These are phyloP conservation scores for Paramecium pentaurelia DNA, from an alignment of 73 alveolate species.

Conservation along the genomic window DNA sequence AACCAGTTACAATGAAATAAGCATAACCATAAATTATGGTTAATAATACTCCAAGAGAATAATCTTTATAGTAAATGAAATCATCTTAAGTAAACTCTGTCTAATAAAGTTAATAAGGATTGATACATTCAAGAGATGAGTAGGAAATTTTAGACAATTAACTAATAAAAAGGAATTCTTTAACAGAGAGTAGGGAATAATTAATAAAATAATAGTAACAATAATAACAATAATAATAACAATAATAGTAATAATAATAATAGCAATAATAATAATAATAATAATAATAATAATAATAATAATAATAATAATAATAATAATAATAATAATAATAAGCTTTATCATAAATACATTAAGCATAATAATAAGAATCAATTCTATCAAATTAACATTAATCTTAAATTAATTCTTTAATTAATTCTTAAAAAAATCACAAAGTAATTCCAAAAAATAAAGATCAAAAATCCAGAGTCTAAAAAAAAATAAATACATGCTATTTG, in stretches of 20 bases:
- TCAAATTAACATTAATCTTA: neutral
- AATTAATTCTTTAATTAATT: neutral
- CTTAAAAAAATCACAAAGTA: neutral
- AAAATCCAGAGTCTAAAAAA: slow-evolving; percentile 46
- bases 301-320: neutral
- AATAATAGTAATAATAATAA: neutral
- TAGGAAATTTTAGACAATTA: neutral
- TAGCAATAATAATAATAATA: neutral
- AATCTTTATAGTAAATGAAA: neutral
- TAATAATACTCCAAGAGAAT: neutral
- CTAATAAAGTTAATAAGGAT: neutral
- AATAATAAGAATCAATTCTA: neutral
- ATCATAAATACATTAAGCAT: neutral
- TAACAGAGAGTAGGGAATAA: neutral
- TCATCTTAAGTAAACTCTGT: neutral
- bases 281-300: neutral
- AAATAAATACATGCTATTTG: slow-evolving; percentile 57
- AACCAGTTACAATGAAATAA: neutral
- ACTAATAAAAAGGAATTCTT: neutral
- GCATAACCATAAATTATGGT: neutral
- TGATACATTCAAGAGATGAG: neutral
- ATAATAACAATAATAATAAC: neutral
- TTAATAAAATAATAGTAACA: neutral
- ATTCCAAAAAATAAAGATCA: slow-evolving; percentile 60
- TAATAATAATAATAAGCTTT: neutral